Evolutionary conservation across 1,139 yeast species (phyloP), one percentile per base, ranked within the genome.

Genomic region (Chernovozyma aurita): DNA sequence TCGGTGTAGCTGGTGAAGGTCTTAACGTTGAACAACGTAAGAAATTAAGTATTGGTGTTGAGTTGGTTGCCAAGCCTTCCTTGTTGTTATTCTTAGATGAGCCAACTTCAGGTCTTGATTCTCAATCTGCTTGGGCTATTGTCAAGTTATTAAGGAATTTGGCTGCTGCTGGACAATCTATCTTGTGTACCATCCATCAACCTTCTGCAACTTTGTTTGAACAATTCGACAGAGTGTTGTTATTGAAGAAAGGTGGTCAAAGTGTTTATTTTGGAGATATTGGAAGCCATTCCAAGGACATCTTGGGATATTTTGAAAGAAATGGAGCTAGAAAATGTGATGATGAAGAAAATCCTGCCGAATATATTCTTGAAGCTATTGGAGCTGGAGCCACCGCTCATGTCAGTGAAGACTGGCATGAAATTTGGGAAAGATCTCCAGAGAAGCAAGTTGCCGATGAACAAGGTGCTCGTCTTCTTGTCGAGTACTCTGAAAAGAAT

Each of bases 51-150:
- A 79, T 80, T 58, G 87, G 95, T 46, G 94, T 87, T 40, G 95
- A 87, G 53, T 65, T 87, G 41, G 94, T 87, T 31, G 95, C 95
- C 18, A 86, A 84, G 56, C 95, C 96, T 4, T 80, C 82, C 46
- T 67, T 87, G 40, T 65, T 87, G 43, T 65, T 87, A 39, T 87
- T 87, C 61, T 71, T 87, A 52, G 96, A 87, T 63, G 96, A 87
- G 57, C 96, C 96, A 8, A 87, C 96, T 17, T 86, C 95, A 5
- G 96, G 96, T 53, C 70, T 87, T 47, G 95, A 87, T 56, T 85
- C 95, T 18, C 95, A 86, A 61, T 83, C 95, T 39, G 95, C 95
- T 7, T 85, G 95, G 95, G 78, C 92, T 17, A 78, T 84, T 50
- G 79, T 86, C 57, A 78, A 80, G 53, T 68, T 85, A 57, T 76